Conservation (phyloP, 768 basidiomycete genomes). For the Fibroporia radiculosa region DNA sequence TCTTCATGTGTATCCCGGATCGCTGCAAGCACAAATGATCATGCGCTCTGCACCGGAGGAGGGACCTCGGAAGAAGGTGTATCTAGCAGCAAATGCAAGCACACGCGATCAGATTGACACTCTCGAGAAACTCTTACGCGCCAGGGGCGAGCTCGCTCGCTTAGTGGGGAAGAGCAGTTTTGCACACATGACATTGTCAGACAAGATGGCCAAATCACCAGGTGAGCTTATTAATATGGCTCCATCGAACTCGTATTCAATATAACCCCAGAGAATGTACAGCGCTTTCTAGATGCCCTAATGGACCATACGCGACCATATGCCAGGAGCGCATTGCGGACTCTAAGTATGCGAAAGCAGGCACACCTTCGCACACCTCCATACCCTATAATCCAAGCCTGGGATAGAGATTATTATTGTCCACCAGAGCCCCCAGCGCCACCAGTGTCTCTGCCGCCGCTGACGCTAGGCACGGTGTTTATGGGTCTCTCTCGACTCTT, state of each 20-base stretch:
- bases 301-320: slow-evolving; percentile 74
- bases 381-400: slow-evolving; percentile 74
- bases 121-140: slow-evolving; percentile 67
- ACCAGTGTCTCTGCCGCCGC: slow-evolving; percentile 60
- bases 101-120: slow-evolving; percentile 65
- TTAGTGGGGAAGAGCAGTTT: slow-evolving; percentile 83
- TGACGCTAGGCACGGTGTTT: slow-evolving; percentile 87
- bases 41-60: slow-evolving; percentile 83
- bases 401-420: slow-evolving; percentile 95
- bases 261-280: slow-evolving; percentile 61
- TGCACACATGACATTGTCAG: slow-evolving; percentile 78
- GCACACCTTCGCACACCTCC: slow-evolving; percentile 51
- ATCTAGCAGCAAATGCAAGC: slow-evolving; percentile 75
- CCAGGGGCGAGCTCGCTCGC: slow-evolving; percentile 74
- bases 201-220: slow-evolving; percentile 97
- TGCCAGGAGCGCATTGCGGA: slow-evolving; percentile 65
- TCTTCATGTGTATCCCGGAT: slow-evolving; percentile 76
- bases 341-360: slow-evolving; percentile 66
- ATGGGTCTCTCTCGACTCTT: slow-evolving; percentile 90
- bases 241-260: background rate
- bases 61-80: slow-evolving; percentile 73
- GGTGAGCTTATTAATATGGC: slow-evolving; percentile 36
- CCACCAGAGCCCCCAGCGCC: slow-evolving; percentile 72
- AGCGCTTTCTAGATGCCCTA: slow-evolving; percentile 75
- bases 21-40: slow-evolving; percentile 89